phyloP scores from a whole-genome alignment of 495 filamentous ascomycete genomes.

The Symbiotaphrina buchneri region DNA sequence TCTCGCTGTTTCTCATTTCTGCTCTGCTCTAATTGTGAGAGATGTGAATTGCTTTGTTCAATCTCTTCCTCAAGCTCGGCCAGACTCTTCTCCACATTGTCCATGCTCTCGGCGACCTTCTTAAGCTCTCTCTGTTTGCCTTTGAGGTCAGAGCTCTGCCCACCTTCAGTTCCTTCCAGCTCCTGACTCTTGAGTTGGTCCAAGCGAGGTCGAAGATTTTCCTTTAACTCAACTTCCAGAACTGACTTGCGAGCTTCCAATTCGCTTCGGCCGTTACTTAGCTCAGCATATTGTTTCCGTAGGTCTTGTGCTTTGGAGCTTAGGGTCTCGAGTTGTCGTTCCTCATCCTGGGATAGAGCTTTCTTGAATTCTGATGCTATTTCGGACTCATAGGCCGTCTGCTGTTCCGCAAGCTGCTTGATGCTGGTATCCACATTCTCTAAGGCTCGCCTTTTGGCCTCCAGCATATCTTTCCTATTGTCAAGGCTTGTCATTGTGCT shows the following conservation, averaged over 20 bases:
- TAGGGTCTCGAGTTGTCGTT: slow-evolving; percentile 52
- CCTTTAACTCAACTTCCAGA: slow-evolving; percentile 66
- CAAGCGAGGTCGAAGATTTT: slow-evolving; percentile 64
- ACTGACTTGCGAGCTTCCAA: slow-evolving; percentile 57
- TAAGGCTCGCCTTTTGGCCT: slow-evolving; percentile 40
- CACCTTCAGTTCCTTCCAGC: slow-evolving; percentile 33
- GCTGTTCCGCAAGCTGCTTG: slow-evolving; percentile 49
- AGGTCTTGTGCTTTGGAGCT: slow-evolving; percentile 45
- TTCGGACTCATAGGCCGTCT: slow-evolving; percentile 53
- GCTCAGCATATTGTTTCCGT: slow-evolving; percentile 45
- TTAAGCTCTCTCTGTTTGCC: slow-evolving; percentile 68
- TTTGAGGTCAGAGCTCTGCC: slow-evolving; percentile 38
- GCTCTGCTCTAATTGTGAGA: slow-evolving; percentile 36
- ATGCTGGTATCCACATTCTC: slow-evolving; percentile 59
- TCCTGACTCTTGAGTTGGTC: slow-evolving; percentile 71
- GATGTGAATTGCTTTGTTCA: slow-evolving; percentile 34
- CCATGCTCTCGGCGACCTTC: slow-evolving; percentile 37
- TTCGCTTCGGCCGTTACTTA: slow-evolving; percentile 51
- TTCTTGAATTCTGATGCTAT: slow-evolving; percentile 80
- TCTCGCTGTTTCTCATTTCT: slow-evolving; percentile 41
- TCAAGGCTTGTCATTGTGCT: slow-evolving; percentile 48
- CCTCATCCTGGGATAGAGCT: slow-evolving; percentile 60
- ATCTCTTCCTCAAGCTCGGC: slow-evolving; percentile 47
- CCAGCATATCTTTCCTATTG: slow-evolving; percentile 49
- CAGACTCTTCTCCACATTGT: slow-evolving; percentile 40